Percentiles rank a stretch among this genome's conserved stretches.
phyloP scores from a whole-genome alignment of 805 yeast species.

The Scheffersomyces coipomensis region DNA sequence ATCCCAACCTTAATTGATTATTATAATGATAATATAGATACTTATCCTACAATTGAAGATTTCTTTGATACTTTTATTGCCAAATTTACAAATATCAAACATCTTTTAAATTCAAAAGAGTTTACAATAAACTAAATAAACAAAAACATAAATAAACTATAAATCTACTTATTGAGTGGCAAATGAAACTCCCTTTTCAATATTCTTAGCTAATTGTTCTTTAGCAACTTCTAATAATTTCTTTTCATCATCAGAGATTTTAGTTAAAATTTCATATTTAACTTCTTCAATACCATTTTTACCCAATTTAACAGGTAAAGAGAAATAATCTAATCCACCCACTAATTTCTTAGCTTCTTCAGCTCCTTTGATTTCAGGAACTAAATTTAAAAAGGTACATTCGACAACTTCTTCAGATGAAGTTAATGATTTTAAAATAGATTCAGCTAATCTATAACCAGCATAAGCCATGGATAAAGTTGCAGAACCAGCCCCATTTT shows the following conservation, averaged over 20 bases:
- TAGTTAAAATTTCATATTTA: constrained; percentile 50
- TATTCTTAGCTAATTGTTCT: constrained; percentile 53
- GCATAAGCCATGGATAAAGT: constrained; percentile 87
- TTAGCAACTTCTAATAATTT: constrained; percentile 53
- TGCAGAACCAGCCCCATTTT: constrained; percentile 82
- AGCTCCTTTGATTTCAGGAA: constrained; percentile 50
- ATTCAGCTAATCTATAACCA: constrained; percentile 71
- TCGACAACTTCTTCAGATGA: constrained; percentile 39
- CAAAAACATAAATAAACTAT: too few relatives aligned
- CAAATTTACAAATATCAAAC: not conserved
- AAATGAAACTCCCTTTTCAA: constrained; percentile 58
- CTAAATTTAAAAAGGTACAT: constrained; percentile 53
- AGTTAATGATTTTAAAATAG: constrained; percentile 56
- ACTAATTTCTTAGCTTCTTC: constrained; percentile 48
- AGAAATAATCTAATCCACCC: constrained; percentile 48
- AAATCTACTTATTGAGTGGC: constrained; percentile 20
- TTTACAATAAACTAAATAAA: too few relatives aligned
- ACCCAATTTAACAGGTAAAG: constrained; percentile 61
- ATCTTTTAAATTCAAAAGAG: not conserved
- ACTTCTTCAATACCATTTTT: constrained; percentile 56
- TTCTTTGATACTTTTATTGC: not conserved
- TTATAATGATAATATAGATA: not conserved
- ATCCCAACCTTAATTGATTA: not conserved
- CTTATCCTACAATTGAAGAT: not conserved
- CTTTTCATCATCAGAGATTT: constrained; percentile 51